Evolutionary conservation across 345 rosid species (phyloP), one percentile per base, ranked within the genome.

Genomic region (Excoecaria agallocha): DNA sequence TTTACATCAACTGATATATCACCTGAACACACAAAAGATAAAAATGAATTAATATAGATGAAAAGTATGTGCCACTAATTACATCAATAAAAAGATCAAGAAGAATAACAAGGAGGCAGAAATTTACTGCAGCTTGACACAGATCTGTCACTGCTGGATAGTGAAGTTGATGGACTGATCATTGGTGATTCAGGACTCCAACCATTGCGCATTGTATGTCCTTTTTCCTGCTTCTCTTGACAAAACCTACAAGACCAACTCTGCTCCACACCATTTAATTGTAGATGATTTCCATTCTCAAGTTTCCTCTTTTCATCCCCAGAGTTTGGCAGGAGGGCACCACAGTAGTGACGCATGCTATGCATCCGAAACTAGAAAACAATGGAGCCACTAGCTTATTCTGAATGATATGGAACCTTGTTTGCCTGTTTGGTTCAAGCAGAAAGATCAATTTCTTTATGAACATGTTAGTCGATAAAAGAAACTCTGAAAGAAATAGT

Each of bases 1-100:
- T 82, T 89, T 54, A 77, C 85, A 78, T 91, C 97, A 75, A 89
- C 94, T 4, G 93, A 90, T 80, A 83, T 72, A 70, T 91, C 98
- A 67, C 98, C 99, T 91, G 81, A 66, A 54, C 51, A 20, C 69
- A 50, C 52, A 79, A 30, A 78, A 56, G 13, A 70, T 41, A 19
- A 72, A 65, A 69, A 63, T 9, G 54, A 74, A 43, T 78, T 59
- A 85, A 10, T 22, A 63, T 25, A 78, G 71, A 30, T 17, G 16
- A 22, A 84, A 6, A 35, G 12, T 41, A 9, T 3, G 60, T 59
- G 79, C 22, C 20, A 69, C 12, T 62, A 60, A 74, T 15, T 30
- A 41, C 19, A 68, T 12, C 16, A 38, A 64, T 25, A 56, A 57
- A 15, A 6, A 74, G 10, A 6, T n/a, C 5, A 57, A 22, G 5